Percentiles rank a stretch among this genome's conserved stretches.
These are phyloP conservation scores for Eimeria maxima DNA, from an alignment of 169 alveolate genomes.

Conservation along the genomic window DNA sequence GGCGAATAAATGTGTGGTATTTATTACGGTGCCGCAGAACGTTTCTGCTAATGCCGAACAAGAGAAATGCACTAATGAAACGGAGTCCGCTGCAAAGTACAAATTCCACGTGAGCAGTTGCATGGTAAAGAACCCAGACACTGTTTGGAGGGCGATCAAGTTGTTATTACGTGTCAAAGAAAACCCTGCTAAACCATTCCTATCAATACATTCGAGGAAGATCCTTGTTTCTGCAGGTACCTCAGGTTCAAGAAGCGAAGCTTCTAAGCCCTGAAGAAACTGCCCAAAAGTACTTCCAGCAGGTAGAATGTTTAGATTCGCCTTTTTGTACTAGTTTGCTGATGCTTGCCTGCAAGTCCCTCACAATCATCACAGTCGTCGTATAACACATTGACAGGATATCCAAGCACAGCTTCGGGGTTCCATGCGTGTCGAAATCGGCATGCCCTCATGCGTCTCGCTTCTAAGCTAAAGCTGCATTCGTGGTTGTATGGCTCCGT, in stretches of 20 bases:
- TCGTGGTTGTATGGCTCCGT: conserved; percentile 17
- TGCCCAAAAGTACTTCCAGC: conserved; percentile 49
- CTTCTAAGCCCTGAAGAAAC: conserved; percentile 38
- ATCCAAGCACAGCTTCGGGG: too few relatives aligned
- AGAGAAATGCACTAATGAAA: conserved; percentile 6
- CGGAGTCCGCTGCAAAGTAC: conserved; percentile 55
- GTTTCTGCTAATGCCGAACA: neutral
- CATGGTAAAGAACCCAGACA: neutral
- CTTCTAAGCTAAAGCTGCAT: conserved; percentile 6
- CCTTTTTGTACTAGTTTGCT: neutral
- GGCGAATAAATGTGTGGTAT: neutral
- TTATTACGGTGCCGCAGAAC: neutral
- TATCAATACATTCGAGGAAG: neutral
- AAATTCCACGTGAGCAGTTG: conserved; percentile 42
- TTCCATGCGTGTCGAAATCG: neutral
- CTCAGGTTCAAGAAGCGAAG: neutral
- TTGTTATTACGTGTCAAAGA: neutral
- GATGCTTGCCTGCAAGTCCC: neutral
- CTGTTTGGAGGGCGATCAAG: neutral
- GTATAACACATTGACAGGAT: neutral
- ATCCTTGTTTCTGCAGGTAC: conserved; percentile 1
- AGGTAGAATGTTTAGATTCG: conserved; percentile 5
- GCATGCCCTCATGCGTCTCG: neutral
- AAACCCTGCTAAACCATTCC: neutral
- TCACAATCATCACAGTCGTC: neutral